Evolutionary conservation across 768 basidiomycete genomes (phyloP).

Genomic region (Saitozyma sp.): DNA sequence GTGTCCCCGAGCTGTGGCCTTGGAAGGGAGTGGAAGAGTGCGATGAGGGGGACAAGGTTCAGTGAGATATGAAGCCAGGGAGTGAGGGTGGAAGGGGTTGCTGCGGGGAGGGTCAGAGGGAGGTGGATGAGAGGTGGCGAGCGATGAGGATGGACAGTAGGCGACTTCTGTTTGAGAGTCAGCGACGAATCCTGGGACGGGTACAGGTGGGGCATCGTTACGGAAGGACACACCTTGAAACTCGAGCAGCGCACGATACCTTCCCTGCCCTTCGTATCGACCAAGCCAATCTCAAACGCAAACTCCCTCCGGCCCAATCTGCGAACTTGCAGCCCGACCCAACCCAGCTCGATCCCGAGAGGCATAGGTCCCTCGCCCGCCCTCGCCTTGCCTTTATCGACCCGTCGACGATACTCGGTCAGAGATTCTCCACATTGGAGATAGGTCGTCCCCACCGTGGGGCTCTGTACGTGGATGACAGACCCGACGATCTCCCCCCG

Average conservation of each 20-base stretch:
- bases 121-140: slow-evolving; percentile 40
- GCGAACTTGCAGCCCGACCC: slow-evolving; percentile 38
- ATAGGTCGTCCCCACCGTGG: slow-evolving; percentile 28
- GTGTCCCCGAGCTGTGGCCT: slow-evolving; percentile 10
- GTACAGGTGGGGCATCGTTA: not conserved
- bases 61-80: slow-evolving; percentile 42
- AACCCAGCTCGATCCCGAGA: slow-evolving; percentile 37
- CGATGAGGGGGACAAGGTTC: slow-evolving; percentile 27
- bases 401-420: not conserved
- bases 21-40: slow-evolving; percentile 36
- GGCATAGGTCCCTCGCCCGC: slow-evolving; percentile 6
- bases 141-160: slow-evolving; percentile 27
- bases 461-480: slow-evolving; percentile 46
- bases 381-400: slow-evolving; percentile 17
- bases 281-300: slow-evolving; percentile 41
- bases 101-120: slow-evolving; percentile 34
- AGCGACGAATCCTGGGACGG: not conserved
- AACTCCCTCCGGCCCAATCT: slow-evolving; percentile 32
- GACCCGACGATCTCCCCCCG: slow-evolving; percentile 18
- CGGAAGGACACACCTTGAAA: slow-evolving; percentile 26
- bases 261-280: slow-evolving; percentile 36
- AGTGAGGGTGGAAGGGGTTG: slow-evolving; percentile 28
- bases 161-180: slow-evolving; percentile 19
- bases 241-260: slow-evolving; percentile 37
- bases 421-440: slow-evolving; percentile 41